These are phyloP conservation scores for Chlamydomonas sphaeroides DNA, from an alignment of 139 green algal genomes.

Conservation along the genomic window DNA sequence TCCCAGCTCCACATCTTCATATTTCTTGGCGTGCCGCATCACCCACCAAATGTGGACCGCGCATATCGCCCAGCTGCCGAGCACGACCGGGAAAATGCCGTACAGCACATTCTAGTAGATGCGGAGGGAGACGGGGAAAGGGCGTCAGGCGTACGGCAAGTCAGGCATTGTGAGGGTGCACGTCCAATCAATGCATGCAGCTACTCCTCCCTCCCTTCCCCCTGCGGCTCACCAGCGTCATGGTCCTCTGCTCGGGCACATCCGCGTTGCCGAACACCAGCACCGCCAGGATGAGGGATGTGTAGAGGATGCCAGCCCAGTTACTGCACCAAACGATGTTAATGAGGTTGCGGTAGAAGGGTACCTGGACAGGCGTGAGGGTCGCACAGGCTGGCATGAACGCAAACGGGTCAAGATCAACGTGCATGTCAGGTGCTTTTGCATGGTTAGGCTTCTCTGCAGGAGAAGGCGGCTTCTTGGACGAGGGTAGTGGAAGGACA, in stretches of 20 bases:
- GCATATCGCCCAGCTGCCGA: not conserved
- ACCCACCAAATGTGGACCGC: not conserved
- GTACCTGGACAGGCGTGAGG: not conserved
- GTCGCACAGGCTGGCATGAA: too few species aligned
- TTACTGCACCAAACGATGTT: constrained; percentile 8
- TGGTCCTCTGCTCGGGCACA: not conserved
- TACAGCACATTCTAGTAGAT: constrained; percentile 25
- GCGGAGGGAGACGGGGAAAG: too few species aligned
- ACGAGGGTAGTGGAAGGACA: too few species aligned
- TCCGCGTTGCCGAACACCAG: not conserved
- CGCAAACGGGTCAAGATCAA: too few species aligned
- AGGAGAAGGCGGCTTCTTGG: too few species aligned
- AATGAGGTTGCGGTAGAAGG: constrained; percentile 17
- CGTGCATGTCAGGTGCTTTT: too few species aligned
- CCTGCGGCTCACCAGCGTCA: not conserved
- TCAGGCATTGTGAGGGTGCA: not conserved
- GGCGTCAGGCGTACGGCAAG: not conserved
- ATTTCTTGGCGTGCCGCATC: constrained; percentile 11
- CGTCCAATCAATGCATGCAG: too few species aligned
- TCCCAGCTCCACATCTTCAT: not conserved
- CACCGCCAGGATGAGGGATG: not conserved
- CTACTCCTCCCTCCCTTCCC: not conserved
- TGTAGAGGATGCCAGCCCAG: constrained; percentile 38
- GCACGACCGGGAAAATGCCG: not conserved
- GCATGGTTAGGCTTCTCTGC: too few species aligned